Conservation (phyloP, 495 filamentous ascomycete genomes). For the Cenococcum geophilum region DNA sequence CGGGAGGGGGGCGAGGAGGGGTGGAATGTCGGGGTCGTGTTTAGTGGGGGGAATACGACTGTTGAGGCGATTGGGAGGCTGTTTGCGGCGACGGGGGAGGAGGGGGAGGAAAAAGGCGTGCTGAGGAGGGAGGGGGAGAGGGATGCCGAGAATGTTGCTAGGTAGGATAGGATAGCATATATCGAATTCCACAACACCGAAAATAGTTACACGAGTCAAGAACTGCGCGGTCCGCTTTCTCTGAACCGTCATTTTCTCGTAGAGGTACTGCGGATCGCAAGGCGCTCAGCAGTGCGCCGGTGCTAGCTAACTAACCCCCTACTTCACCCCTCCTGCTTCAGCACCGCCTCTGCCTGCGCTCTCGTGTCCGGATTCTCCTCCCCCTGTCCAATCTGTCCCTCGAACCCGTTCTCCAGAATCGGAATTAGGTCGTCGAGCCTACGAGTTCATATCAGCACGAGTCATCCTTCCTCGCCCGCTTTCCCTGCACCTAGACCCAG, state of each 20-base stretch:
- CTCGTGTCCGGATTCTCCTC: constrained; percentile 17
- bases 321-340: background rate
- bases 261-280: too few relatives aligned
- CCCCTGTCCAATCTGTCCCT: constrained; percentile 20
- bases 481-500: too few relatives aligned
- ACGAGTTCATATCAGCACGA: background rate
- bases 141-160: constrained; percentile 46
- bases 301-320: background rate
- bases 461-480: too few relatives aligned
- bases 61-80: constrained; percentile 67
- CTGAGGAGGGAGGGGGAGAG: constrained; percentile 38
- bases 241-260: too few relatives aligned
- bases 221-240: too few relatives aligned
- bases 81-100: constrained; percentile 41
- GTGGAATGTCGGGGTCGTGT: constrained; percentile 81
- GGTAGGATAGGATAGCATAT: constrained; percentile 31
- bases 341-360: constrained; percentile 10
- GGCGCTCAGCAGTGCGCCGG: background rate
- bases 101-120: constrained; percentile 38
- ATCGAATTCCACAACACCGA: background rate
- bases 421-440: constrained; percentile 36
- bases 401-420: constrained; percentile 35
- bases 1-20: constrained; percentile 63
- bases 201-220: too few relatives aligned
- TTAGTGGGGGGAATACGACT: constrained; percentile 88